Conservation (phyloP, 176 grass and related monocot species). For the Carex littledalei region DNA sequence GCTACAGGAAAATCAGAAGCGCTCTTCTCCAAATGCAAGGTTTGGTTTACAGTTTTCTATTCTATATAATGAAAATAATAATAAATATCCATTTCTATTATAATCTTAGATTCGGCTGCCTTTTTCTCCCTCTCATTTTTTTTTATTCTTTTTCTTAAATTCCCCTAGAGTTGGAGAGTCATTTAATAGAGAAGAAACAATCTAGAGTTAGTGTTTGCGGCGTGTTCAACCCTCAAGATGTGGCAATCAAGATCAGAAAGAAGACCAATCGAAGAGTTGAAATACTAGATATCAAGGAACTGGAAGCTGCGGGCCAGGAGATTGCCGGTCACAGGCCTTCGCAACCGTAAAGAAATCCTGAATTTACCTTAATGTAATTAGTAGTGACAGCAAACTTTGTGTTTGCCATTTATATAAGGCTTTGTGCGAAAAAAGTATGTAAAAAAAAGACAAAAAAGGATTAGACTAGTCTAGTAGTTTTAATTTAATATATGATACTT, state of each 20-base stretch:
- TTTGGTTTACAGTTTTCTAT: conserved; percentile 1
- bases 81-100: neutral
- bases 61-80: neutral
- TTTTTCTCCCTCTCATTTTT: neutral
- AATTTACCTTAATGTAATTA: neutral
- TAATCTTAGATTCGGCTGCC: neutral
- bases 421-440: neutral
- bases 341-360: neutral
- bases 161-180: conserved; percentile 54
- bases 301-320: neutral
- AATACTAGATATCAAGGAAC: conserved; percentile 83
- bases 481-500: neutral
- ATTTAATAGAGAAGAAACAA: conserved; percentile 74
- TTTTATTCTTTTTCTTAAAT: neutral
- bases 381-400: neutral
- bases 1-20: conserved; percentile 72
- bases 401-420: neutral
- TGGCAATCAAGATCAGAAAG: conserved; percentile 83
- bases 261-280: conserved; percentile 70
- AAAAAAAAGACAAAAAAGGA: neutral
- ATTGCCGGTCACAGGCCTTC: neutral
- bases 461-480: neutral
- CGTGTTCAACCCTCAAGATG: conserved; percentile 71
- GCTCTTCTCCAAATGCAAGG: conserved; percentile 81
- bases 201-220: conserved; percentile 55